Evolutionary conservation across 495 filamentous ascomycete species (phyloP), one percentile per base, ranked within the genome.

Genomic region (Coniosporium apollinis): DNA sequence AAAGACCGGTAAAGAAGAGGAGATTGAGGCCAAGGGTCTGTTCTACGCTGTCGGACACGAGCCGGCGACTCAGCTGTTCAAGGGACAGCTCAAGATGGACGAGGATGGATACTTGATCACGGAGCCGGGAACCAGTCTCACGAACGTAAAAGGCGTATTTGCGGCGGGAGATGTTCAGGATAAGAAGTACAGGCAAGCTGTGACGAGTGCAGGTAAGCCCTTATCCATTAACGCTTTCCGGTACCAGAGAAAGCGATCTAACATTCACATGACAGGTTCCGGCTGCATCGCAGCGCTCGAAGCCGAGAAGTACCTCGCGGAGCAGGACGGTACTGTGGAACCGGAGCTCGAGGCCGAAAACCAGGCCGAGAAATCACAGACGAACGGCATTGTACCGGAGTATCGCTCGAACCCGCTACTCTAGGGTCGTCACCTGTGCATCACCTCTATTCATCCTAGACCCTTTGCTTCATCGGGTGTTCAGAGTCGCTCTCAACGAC

Each of bases 1-100:
- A n/a, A 56, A 65, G 48, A 78, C 71, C 31, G 83, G 81, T n/a
- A 48, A 78, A 56, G 71, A 75, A 54, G 77, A 86, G 64, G 73
- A 74, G 9, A 60, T 96, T 21, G 75, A 81, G 42, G 85, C 89
- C 9, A 93, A 82, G 54, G 89, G 89, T 35, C 64, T 99, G 14
- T 99, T 99, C 64, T 99, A 99, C 56, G 89, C 89, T 47, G 76
- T 99, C 45, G 89, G 89, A 3, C 89, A 99, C 59, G 85, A 96
- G 56, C 89, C 89, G 4, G 89, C 89, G 39, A 99, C 82, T 7
- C 55, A 55, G 19, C 62, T 96, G 30, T 74, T 99, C 57, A 83
- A 85, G 69, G 82, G 72, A 15, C 82, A 94, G 61, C 47, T 96
- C 30, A 66, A 91, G 26, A 77, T 74, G 39, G 89, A 99, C 53